phyloP scores from a whole-genome alignment of 139 green algal genomes.

The Micromonas commoda region DNA sequence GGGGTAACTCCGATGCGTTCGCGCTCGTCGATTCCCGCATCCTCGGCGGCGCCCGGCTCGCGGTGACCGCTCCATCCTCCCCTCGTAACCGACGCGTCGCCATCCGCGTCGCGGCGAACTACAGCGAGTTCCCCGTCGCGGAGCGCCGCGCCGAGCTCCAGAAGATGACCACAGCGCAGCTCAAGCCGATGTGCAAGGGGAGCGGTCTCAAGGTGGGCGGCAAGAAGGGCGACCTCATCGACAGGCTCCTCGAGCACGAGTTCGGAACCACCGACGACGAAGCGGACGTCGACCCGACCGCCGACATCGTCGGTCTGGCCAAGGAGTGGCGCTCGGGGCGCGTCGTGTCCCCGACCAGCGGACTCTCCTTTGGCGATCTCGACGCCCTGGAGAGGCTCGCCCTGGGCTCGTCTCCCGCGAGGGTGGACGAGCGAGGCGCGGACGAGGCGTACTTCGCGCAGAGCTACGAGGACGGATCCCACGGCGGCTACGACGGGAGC shows the following conservation, averaged over 20 bases:
- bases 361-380: background rate
- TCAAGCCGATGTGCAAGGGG: conserved; percentile 10
- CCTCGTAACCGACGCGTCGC: background rate
- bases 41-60: background rate
- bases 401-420: no score
- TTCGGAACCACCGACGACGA: background rate
- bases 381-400: background rate
- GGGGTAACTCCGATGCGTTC: no score
- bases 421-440: background rate
- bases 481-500: no score
- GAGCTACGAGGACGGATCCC: no score
- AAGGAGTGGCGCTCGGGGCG: background rate
- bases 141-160: background rate
- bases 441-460: background rate
- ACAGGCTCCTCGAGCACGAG: conserved; percentile 14
- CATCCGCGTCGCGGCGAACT: no score
- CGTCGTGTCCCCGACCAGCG: background rate
- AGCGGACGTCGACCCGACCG: background rate
- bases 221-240: background rate
- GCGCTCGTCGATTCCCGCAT: no score
- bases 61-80: background rate
- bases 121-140: background rate
- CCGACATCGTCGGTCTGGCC: background rate
- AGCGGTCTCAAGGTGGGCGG: background rate
- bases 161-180: background rate